Percentiles rank a stretch among this genome's conserved stretches.
Conservation (phyloP, 164 flowering plant species). For the Paratinospora sagittata region DNA sequence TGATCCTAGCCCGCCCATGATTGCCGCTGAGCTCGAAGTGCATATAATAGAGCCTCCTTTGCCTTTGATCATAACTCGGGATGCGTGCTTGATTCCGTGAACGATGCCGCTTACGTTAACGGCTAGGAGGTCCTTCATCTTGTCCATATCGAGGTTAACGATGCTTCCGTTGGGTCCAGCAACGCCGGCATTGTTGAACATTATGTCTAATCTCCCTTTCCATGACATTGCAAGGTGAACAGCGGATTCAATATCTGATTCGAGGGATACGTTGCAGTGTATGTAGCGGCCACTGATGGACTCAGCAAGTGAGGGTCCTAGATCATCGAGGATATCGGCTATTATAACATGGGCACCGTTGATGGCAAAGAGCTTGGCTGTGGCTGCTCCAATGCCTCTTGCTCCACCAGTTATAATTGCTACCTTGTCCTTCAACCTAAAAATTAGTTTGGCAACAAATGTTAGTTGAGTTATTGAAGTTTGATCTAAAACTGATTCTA, state of each 20-base stretch:
- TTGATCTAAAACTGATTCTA: background rate
- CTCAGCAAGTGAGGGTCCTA: constrained; percentile 40
- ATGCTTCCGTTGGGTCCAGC: constrained; percentile 59
- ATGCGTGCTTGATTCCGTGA: constrained; percentile 74
- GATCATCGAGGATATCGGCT: constrained; percentile 68
- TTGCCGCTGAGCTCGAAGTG: constrained; percentile 65
- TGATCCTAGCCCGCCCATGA: constrained; percentile 67
- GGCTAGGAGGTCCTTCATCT: constrained; percentile 26
- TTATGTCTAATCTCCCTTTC: constrained; percentile 67
- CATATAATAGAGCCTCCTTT: constrained; percentile 60
- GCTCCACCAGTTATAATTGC: constrained; percentile 87
- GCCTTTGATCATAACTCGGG: constrained; percentile 55
- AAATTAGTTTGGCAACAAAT: background rate
- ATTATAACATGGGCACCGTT: constrained; percentile 69
- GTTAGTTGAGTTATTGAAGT: background rate
- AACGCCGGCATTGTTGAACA: constrained; percentile 86
- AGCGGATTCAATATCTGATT: constrained; percentile 53
- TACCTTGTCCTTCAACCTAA: constrained; percentile 62
- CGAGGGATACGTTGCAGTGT: constrained; percentile 67
- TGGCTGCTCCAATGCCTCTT: constrained; percentile 77
- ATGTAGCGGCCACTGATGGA: constrained; percentile 53
- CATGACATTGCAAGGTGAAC: constrained; percentile 41
- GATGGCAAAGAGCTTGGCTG: constrained; percentile 50
- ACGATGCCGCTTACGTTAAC: constrained; percentile 54
- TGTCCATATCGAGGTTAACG: constrained; percentile 38